Conservation (phyloP, 768 basidiomycete genomes). For the Suillus discolor region DNA sequence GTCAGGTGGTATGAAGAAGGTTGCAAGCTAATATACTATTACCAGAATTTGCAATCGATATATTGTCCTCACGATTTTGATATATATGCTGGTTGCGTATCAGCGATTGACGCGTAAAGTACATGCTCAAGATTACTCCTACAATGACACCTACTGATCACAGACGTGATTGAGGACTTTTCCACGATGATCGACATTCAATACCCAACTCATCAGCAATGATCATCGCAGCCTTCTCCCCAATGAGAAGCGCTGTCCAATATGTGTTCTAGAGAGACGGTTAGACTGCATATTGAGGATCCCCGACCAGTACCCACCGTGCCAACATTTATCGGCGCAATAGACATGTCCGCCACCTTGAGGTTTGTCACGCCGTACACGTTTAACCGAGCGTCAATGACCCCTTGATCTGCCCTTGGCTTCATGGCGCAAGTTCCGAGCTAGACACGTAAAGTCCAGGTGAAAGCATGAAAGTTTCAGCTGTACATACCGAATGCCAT, state of each 20-base stretch:
- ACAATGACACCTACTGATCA: not conserved
- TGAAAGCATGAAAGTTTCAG: not conserved
- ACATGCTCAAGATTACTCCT: not conserved
- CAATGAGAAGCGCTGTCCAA: constrained; percentile 43
- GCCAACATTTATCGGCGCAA: constrained; percentile 37
- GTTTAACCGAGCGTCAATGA: constrained; percentile 60
- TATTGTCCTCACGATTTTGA: not conserved
- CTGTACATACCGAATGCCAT: constrained; percentile 45
- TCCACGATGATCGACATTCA: not conserved
- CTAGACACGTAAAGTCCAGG: constrained; percentile 36
- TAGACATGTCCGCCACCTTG: constrained; percentile 58
- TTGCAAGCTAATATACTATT: not conserved
- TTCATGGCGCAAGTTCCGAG: constrained; percentile 73
- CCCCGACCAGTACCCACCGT: constrained; percentile 19
- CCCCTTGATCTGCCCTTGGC: constrained; percentile 55
- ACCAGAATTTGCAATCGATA: not conserved
- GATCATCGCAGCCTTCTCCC: constrained; percentile 59
- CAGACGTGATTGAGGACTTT: not conserved
- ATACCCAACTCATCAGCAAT: constrained; percentile 54
- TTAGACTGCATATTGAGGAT: not conserved
- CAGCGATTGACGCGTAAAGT: not conserved
- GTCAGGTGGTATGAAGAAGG: too few species aligned
- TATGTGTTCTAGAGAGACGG: constrained; percentile 36
- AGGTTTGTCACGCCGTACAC: constrained; percentile 62
- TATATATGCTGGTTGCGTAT: not conserved